phyloP scores from a whole-genome alignment of 2,329 filamentous ascomycete species.

The Sclerotinia minor region DNA sequence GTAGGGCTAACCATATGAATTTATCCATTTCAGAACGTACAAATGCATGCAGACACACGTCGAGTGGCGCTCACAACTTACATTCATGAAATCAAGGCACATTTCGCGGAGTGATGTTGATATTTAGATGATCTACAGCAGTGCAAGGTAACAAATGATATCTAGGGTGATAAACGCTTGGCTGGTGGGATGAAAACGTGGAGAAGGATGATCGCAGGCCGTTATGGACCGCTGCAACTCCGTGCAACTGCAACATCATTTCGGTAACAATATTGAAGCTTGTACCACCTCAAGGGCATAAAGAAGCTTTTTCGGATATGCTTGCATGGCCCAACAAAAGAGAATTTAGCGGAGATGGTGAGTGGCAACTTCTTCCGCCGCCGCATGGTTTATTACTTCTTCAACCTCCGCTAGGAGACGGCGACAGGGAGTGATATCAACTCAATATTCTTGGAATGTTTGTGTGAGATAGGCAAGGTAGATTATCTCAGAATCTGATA shows the following conservation, averaged over 20 bases:
- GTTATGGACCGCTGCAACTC: neutral
- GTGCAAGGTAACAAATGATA: neutral
- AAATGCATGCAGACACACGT: neutral
- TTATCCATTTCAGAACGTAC: neutral
- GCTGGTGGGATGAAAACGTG: neutral
- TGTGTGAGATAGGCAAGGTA: neutral
- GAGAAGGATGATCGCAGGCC: too few relatives aligned
- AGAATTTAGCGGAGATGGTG: neutral
- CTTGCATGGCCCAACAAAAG: neutral
- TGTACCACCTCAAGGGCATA: neutral
- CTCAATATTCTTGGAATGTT: neutral
- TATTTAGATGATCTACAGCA: neutral
- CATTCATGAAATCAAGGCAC: neutral
- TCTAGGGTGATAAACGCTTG: neutral
- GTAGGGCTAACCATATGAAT: neutral
- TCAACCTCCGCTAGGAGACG: neutral
- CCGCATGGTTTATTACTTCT: neutral
- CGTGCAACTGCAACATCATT: neutral
- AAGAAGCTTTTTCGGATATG: neutral
- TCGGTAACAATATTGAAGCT: neutral
- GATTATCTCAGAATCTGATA: neutral
- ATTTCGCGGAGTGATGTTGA: neutral
- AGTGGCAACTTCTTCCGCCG: neutral
- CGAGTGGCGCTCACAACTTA: neutral
- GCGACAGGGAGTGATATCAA: neutral